Percentiles rank a stretch among this genome's conserved stretches.
Conservation (phyloP, 202 grass and related monocot genomes). For the Saccharum hybrid region DNA sequence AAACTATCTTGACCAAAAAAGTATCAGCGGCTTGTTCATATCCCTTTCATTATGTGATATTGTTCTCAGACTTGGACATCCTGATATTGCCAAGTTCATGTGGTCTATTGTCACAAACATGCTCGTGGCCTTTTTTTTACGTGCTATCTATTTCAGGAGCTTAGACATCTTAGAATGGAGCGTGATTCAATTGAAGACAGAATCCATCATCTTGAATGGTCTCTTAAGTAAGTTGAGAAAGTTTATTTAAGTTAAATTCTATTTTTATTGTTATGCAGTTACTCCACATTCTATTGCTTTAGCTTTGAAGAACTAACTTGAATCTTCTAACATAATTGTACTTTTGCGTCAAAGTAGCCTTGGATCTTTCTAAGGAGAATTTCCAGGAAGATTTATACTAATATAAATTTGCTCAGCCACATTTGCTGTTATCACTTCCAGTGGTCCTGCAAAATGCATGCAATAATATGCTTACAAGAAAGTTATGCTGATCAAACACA, state of each 20-base stretch:
- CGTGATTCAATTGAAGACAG: constrained; percentile 86
- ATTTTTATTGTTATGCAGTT: constrained; percentile 8
- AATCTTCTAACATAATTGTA: background rate
- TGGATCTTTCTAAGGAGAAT: background rate
- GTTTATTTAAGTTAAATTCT: background rate
- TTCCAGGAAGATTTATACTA: background rate
- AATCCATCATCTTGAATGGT: constrained; percentile 94
- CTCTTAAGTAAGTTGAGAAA: constrained; percentile 72
- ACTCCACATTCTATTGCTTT: background rate
- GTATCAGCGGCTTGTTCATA: constrained; percentile 23
- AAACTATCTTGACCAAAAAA: background rate
- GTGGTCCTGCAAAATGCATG: background rate
- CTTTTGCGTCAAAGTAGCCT: background rate
- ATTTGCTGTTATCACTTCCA: constrained; percentile 1
- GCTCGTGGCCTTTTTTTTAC: constrained; percentile 26
- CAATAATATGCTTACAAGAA: background rate
- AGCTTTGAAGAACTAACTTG: constrained; percentile 2
- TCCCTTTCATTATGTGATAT: constrained; percentile 17
- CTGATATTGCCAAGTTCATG: constrained; percentile 39
- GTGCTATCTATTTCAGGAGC: constrained; percentile 55
- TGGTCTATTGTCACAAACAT: constrained; percentile 11
- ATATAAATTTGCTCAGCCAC: background rate
- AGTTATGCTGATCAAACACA: constrained; percentile 1
- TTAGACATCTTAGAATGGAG: constrained; percentile 78
- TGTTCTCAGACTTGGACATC: constrained; percentile 54